Evolutionary conservation across 73 alveolate species (phyloP).

Genomic region (Paramecium octaurelia): DNA sequence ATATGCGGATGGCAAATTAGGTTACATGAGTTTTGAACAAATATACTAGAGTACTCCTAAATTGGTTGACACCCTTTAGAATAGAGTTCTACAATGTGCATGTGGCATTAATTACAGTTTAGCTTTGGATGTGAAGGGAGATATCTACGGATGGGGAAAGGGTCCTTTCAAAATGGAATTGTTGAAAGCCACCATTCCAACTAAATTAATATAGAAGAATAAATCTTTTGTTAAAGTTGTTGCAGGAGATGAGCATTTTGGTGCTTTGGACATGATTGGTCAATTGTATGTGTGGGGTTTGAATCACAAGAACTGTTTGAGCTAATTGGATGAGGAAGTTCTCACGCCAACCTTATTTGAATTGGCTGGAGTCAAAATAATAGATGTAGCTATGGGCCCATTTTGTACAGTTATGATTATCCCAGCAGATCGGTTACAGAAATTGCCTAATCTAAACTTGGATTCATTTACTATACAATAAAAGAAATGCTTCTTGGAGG

Average conservation of each 20-base stretch:
- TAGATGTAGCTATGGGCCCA: conserved; percentile 15
- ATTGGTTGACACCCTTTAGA: not conserved
- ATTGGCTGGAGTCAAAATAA: not conserved
- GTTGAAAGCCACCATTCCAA: not conserved
- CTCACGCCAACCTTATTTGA: not conserved
- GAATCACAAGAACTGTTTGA: not conserved
- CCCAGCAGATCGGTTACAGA: not conserved
- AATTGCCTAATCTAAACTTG: not conserved
- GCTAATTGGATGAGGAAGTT: not conserved
- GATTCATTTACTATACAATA: not conserved
- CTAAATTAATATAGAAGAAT: not conserved
- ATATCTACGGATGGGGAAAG: conserved; percentile 34
- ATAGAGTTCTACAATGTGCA: conserved; percentile 1
- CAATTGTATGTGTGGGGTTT: conserved; percentile 27
- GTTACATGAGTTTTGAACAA: not conserved
- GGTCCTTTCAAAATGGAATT: conserved; percentile 40
- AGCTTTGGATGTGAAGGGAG: conserved; percentile 50
- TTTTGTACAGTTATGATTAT: not conserved
- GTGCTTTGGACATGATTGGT: not conserved
- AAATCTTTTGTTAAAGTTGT: not conserved
- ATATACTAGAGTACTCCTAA: not conserved
- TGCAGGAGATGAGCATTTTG: conserved; percentile 46
- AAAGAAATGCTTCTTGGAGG: not conserved
- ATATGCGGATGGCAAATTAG: not conserved
- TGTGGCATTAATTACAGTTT: not conserved